phyloP scores from a whole-genome alignment of 2,329 filamentous ascomycete species.

The Gyromitra esculenta region DNA sequence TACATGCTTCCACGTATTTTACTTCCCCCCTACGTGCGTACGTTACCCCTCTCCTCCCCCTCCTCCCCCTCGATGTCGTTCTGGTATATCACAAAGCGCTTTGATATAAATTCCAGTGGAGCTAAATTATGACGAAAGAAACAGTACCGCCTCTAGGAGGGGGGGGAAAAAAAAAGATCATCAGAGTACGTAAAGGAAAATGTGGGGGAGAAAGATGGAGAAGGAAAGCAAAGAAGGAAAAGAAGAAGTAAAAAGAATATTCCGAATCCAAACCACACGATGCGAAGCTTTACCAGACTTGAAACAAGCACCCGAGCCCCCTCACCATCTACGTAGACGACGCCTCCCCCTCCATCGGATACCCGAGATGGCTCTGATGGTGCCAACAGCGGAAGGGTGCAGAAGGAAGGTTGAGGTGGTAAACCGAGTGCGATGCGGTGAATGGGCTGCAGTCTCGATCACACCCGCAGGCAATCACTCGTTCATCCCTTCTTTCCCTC shows the following conservation, averaged over 20 bases:
- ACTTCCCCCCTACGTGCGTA: not conserved
- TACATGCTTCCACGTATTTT: conserved; percentile 36
- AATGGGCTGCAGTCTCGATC: conserved; percentile 22
- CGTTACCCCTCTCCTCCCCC: not conserved
- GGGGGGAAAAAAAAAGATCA: conserved; percentile 11
- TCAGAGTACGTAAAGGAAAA: conserved; percentile 39
- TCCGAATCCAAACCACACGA: conserved; percentile 17
- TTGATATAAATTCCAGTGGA: conserved; percentile 22
- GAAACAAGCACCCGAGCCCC: conserved; percentile 37
- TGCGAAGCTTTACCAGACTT: conserved; percentile 33
- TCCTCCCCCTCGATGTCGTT: too few species aligned
- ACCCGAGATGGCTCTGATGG: conserved; percentile 36
- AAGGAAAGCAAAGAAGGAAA: conserved; percentile 2
- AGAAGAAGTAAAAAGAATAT: not conserved
- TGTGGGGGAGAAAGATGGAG: not conserved
- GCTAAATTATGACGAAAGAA: conserved; percentile 3
- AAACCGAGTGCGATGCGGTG: conserved; percentile 28
- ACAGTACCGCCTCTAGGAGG: conserved; percentile 9
- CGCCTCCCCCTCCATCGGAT: conserved; percentile 19
- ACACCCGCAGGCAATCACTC: conserved; percentile 3
- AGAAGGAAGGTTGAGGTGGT: conserved; percentile 6
- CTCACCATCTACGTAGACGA: conserved; percentile 4
- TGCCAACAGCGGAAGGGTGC: conserved; percentile 25
- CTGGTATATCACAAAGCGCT: conserved; percentile 29
- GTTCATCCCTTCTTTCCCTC: not conserved